Evolutionary conservation across 257 asterid species (phyloP).

Genomic region (Plantago major): DNA sequence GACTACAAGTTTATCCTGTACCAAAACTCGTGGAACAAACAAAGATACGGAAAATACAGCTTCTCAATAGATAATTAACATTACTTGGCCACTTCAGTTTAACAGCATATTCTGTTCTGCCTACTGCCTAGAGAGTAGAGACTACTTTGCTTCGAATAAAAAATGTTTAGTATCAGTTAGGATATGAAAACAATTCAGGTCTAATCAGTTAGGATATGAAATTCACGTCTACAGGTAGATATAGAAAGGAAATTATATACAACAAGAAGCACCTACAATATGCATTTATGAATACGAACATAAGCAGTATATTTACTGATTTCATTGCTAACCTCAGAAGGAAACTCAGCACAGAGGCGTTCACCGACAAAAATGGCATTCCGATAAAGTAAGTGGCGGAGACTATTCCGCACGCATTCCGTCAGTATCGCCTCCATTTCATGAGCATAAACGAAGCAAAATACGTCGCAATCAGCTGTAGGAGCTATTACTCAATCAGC

Average conservation of each 20-base stretch:
- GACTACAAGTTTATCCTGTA: conserved; percentile 4
- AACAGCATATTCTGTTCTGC: no score
- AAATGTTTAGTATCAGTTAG: conserved; percentile 1
- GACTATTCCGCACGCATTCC: conserved; percentile 67
- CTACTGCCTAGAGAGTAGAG: no score
- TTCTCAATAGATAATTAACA: no score
- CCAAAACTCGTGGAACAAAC: background rate
- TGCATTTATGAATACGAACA: background rate
- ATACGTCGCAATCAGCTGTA: no score
- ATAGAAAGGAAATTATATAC: no score
- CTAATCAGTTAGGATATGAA: no score
- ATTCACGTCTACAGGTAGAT: no score
- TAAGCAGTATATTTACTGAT: background rate
- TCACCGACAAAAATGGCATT: conserved; percentile 92
- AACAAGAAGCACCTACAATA: background rate
- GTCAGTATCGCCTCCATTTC: conserved; percentile 67
- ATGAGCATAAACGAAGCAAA: background rate
- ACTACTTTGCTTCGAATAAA: no score
- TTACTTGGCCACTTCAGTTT: no score
- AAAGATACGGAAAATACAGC: background rate
- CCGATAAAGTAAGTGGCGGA: conserved; percentile 59
- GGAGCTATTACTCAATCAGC: no score
- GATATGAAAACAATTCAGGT: background rate
- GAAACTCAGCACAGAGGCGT: conserved; percentile 92
- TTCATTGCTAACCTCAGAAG: conserved; percentile 62